Evolutionary conservation across 805 yeast genomes (phyloP).

Genomic region (Wickerhamiella hasegawae): DNA sequence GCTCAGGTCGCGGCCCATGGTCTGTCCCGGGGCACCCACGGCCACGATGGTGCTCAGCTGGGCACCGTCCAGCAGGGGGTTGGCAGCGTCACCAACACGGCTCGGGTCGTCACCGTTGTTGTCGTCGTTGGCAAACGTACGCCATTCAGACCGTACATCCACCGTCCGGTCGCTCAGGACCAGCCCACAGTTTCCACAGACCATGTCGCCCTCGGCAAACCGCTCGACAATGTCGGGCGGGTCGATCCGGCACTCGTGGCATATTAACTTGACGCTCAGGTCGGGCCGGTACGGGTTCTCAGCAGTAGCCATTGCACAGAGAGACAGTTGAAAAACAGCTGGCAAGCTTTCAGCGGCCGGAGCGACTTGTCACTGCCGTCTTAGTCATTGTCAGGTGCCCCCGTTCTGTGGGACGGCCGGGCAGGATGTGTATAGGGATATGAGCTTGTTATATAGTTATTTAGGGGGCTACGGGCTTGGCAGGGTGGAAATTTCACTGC

Average conservation of each 20-base stretch:
- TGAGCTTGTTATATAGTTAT: too few relatives aligned
- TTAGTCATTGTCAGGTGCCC: too few relatives aligned
- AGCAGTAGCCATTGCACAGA: too few relatives aligned
- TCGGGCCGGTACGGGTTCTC: conserved; percentile 25
- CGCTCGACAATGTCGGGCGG: conserved; percentile 94
- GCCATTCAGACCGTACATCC: conserved; percentile 95
- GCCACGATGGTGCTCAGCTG: conserved; percentile 91
- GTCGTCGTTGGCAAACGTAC: conserved; percentile 94
- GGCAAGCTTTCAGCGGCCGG: too few relatives aligned
- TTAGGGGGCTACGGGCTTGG: too few relatives aligned
- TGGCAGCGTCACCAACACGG: conserved; percentile 97
- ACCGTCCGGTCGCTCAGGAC: conserved; percentile 85
- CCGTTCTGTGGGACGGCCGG: too few relatives aligned
- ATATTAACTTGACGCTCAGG: conserved; percentile 76
- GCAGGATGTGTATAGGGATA: too few relatives aligned
- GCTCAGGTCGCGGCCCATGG: conserved; percentile 75
- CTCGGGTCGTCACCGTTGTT: conserved; percentile 97
- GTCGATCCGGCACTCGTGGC: conserved; percentile 90
- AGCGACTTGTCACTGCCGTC: too few relatives aligned
- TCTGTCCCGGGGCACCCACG: conserved; percentile 65
- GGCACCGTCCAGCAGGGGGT: conserved; percentile 79
- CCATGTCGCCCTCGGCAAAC: conserved; percentile 94
- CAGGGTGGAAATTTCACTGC: too few relatives aligned
- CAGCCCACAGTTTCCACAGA: conserved; percentile 94
- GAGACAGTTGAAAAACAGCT: too few relatives aligned